Evolutionary conservation across 176 grass and related monocot genomes (phyloP), one percentile per base, ranked within the genome.

Genomic region (Panicum miliaceum): DNA sequence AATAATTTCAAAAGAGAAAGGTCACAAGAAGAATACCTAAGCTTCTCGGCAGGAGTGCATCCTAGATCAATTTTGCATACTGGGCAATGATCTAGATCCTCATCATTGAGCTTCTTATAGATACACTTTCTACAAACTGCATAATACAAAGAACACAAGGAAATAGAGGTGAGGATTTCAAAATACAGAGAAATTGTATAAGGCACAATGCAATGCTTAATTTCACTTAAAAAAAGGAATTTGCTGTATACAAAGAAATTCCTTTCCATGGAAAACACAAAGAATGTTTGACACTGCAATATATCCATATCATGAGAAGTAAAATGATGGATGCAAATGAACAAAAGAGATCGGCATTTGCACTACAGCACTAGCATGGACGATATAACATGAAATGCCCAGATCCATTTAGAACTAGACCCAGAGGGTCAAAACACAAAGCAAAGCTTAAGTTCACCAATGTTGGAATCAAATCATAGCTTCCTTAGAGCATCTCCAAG

Each of bases 101-200:
- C 94, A 57, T 89, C 87, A 70, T 85, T 78, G 53, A 94, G 89
- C 79, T 91, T 97, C 63, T 84, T 84, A 88, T 87, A 84, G 58
- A 97, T 97, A 86, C 94, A 97, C 81, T 93, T 94, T 73, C 89
- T 89, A 89, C 94, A 97, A 92, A 97, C 94, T 97, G 91, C 45
- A 79, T 34, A 66, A 81, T 73, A 38, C 46, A 89, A 82, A 81
- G 42, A 42, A 77, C 66, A 34, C 41, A 40, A 81, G 50, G 20
- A 72, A 61, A 34, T 26, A 86, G 58, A 58, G 53, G 40, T 80
- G 67, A 23, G 32, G 19, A 79, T 58, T 71, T 82, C 83, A 86
- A 53, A 48, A 40, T 14, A 25, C 48, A 64, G 8, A 80, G 37
- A 45, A 64, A 4, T 60, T 26, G 23, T 43, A 43, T 16, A 69